Evolutionary conservation across 345 rosid genomes (phyloP), one percentile per base, ranked within the genome.

Genomic region (Trapa incisa): DNA sequence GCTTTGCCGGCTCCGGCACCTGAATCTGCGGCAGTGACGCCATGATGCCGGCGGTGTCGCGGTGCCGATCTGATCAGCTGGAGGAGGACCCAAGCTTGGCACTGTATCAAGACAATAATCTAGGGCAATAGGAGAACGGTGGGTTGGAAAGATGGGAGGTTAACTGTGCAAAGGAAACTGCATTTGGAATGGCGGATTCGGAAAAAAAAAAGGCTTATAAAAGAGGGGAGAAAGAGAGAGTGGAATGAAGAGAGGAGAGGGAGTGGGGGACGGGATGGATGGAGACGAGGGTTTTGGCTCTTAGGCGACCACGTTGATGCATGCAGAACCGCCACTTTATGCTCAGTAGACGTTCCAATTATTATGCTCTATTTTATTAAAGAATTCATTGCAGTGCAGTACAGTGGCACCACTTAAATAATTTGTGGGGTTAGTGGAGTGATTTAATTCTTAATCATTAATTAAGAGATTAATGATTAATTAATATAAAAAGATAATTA

Each of bases 241-340:
- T 22, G 11, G 41, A 17, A 4, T 22, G 29, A 22, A 22, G 29
- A 1, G 3, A 1, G 43, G 67, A 17, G 10, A 2, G n/a, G 35
- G 11, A 41, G n/a, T 6, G 10, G 6, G 42, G 4, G 6, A 39
- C 29, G 42, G 42, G 42, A 39, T 39, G 42, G 42, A 39, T 3
- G 42, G 47, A 12, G 47, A 22, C 29, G 29, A 13, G 37, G 33
- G 36, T 14, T 72, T 71, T 78, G 84, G 84, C 47, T 62, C 33
- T 39, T 9, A 65, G 48, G 17, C 9, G 80, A 71, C 74, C 84
- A 81, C 84, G 84, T 78, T 71, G 78, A 72, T 75, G 76, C 78
- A 69, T 65, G 78, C 65, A 75, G 15, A 64, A 52, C 81, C 84
- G 64, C 71, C 65, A 43, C 41, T 68, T 39, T 48, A 37, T 29